Evolutionary conservation across 768 basidiomycete genomes (phyloP), one percentile per base, ranked within the genome.

Genomic region (Lactarius sp.): DNA sequence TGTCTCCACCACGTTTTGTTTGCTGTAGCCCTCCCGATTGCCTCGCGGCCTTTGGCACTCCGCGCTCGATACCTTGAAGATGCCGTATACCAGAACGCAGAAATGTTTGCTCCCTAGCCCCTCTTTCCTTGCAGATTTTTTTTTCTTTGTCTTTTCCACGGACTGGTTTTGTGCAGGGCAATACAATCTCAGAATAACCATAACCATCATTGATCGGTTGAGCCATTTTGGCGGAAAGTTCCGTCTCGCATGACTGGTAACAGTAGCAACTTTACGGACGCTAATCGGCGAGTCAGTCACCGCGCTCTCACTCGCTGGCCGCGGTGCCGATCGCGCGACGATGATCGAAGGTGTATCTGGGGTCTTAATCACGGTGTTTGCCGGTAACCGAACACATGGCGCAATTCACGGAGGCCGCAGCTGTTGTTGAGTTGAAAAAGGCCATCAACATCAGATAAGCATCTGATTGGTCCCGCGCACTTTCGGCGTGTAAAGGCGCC

Each of bases 31-130:
- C 62, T 53, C 61, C 49, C 46, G 46, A 57, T 52, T 54, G 56
- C 64, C 64, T 59, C 64, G 64, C 64, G 64, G 64, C 39, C 47
- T 42, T 56, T 60, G 59, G 58, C 59, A 60, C 42, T 33, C 64
- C 64, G 64, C 64, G 54, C 59, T 56, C 59, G 54, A 65, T 65
- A 65, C 64, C 64, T 64, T 56, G 59, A 65, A 65, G 64, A 65
- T 65, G 64, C 64, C 64, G 50, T 65, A 65, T 65, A 65, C 64
- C 64, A 65, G 50, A 59, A 52, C 50, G 41, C 60, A 61, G 60
- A 61, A 61, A 50, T 56, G 44, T 27, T 55, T 47, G 53, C 22
- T 47, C 44, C 34, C 60, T 61, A 61, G 34, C 52, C 52, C 52
- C 49, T 52, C 55, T 62, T 20, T 54, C 54, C n/a, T 56, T 42